Conservation (phyloP, 2,329 filamentous ascomycete species). For the Colletotrichum sp. region DNA sequence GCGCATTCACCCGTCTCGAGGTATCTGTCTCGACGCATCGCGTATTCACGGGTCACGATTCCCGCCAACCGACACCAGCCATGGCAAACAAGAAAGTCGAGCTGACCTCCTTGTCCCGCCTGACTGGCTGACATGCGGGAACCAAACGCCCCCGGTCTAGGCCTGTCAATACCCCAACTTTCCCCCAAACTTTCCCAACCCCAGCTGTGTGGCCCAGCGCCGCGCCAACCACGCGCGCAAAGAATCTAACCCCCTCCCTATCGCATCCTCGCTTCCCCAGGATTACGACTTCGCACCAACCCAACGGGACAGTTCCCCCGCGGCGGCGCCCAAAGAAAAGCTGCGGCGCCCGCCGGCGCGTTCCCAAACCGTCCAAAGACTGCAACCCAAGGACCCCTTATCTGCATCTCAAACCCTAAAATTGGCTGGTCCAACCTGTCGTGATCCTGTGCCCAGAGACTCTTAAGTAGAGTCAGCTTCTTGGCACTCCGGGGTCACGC, state of each 20-base stretch:
- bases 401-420: slow-evolving; percentile 16
- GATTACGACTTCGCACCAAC: slow-evolving; percentile 10
- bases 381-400: slow-evolving; percentile 18
- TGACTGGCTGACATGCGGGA: slow-evolving; percentile 14
- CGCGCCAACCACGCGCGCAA: slow-evolving; percentile 3
- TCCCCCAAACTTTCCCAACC: slow-evolving; percentile 15
- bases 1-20: not conserved
- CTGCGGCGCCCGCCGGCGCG: slow-evolving; percentile 11
- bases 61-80: not conserved
- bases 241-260: not conserved
- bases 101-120: not conserved
- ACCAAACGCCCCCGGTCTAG: not conserved
- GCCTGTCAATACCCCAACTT: slow-evolving; percentile 17
- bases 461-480: slow-evolving; percentile 11
- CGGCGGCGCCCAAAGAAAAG: not conserved
- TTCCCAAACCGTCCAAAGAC: slow-evolving; percentile 13
- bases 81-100: not conserved
- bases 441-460: slow-evolving; percentile 5
- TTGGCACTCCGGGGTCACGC: slow-evolving; percentile 10
- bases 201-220: not conserved
- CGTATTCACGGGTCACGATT: not conserved
- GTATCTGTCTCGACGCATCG: not conserved
- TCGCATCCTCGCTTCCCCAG: slow-evolving; percentile 16
- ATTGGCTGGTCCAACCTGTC: not conserved
- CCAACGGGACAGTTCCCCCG: slow-evolving; percentile 10